Evolutionary conservation across 345 rosid genomes (phyloP).

Genomic region (Hibiscus mutabilis): DNA sequence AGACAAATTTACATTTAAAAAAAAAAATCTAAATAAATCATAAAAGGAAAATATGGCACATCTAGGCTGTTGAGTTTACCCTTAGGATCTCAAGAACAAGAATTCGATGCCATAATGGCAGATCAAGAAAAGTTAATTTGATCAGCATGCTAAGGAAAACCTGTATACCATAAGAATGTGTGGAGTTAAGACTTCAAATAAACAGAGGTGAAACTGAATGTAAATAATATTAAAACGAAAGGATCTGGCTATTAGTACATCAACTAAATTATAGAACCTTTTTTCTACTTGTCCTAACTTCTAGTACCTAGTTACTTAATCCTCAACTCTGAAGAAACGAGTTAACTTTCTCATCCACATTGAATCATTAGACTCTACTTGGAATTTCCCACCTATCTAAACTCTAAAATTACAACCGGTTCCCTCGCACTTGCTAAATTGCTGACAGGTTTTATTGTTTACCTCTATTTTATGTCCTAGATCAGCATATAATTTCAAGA

Average conservation of each 20-base stretch:
- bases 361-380: neutral
- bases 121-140: conserved; percentile 82
- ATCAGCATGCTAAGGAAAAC: conserved; percentile 95
- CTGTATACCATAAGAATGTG: conserved; percentile 35
- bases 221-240: neutral
- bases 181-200: conserved; percentile 1
- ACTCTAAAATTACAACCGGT: neutral
- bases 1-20: conserved; percentile 7
- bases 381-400: neutral
- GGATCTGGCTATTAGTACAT: neutral
- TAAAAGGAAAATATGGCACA: conserved; percentile 1
- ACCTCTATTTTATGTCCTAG: neutral
- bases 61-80: conserved; percentile 42
- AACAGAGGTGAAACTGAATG: neutral
- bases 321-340: neutral
- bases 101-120: conserved; percentile 98
- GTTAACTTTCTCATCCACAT: neutral
- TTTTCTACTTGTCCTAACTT: neutral
- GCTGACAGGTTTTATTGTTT: neutral
- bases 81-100: conserved; percentile 97
- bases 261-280: neutral
- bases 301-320: neutral
- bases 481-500: neutral
- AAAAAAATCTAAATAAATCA: conserved; percentile 1
- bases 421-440: neutral